Conservation (phyloP, 2,329 filamentous ascomycete species). For the Aspergillus felis region DNA sequence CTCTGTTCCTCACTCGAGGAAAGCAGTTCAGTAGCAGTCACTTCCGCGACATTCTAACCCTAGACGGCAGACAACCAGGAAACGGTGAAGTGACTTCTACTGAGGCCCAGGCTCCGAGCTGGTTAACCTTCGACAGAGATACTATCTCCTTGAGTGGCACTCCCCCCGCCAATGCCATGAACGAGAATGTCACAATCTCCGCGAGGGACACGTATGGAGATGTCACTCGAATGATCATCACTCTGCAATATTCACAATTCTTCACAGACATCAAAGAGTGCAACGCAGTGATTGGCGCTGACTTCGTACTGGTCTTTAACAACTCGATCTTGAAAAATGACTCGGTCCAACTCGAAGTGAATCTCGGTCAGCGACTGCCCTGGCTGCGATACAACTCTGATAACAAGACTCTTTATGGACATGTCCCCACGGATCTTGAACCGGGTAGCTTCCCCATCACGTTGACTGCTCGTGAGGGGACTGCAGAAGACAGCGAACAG, state of each 20-base stretch:
- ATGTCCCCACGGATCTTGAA: conserved; percentile 41
- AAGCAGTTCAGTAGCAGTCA: conserved; percentile 50
- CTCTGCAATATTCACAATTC: conserved; percentile 42
- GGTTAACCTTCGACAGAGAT: conserved; percentile 63
- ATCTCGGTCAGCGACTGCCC: conserved; percentile 39
- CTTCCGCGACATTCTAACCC: conserved; percentile 49
- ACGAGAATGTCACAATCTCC: conserved; percentile 60
- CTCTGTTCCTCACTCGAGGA: conserved; percentile 56
- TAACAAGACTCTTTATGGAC: conserved; percentile 46
- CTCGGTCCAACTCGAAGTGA: conserved; percentile 42
- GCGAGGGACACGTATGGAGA: conserved; percentile 60
- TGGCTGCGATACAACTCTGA: conserved; percentile 50
- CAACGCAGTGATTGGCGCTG: conserved; percentile 47
- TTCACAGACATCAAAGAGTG: conserved; percentile 44
- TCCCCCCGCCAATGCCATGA: conserved; percentile 55
- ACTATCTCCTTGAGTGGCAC: conserved; percentile 63
- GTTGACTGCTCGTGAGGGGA: conserved; percentile 41
- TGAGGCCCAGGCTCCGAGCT: conserved; percentile 57
- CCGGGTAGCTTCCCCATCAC: conserved; percentile 40
- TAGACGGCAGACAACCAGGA: conserved; percentile 55
- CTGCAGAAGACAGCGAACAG: conserved; percentile 38
- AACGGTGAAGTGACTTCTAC: conserved; percentile 51
- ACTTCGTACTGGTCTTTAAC: conserved; percentile 48
- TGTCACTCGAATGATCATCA: conserved; percentile 54
- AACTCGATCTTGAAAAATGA: conserved; percentile 38